phyloP scores from a whole-genome alignment of 1,139 yeast genomes.

The Hemisphaericaspora lyxosophila region DNA sequence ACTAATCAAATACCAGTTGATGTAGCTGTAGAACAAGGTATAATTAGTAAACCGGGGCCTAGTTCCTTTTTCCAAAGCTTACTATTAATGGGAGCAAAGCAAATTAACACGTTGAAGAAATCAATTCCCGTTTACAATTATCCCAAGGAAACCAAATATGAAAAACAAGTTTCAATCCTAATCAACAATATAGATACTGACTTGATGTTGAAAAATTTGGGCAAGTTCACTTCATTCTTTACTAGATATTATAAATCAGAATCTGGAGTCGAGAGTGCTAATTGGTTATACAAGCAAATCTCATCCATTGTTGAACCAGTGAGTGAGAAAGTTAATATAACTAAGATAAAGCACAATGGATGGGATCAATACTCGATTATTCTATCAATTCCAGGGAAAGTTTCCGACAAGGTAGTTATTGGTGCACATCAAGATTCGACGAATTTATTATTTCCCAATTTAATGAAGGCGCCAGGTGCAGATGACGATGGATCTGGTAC shows the following conservation, averaged over 20 bases:
- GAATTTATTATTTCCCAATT: slow-evolving; percentile 69
- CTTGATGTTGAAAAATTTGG: slow-evolving; percentile 53
- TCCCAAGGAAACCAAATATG: slow-evolving; percentile 49
- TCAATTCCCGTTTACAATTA: slow-evolving; percentile 48
- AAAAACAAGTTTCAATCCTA: slow-evolving; percentile 40
- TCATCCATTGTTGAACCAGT: slow-evolving; percentile 43
- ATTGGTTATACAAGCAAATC: slow-evolving; percentile 63
- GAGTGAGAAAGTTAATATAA: slow-evolving; percentile 25
- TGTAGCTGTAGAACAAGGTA: slow-evolving; percentile 32
- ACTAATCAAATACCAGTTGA: slow-evolving; percentile 48
- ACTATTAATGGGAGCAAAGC: slow-evolving; percentile 31
- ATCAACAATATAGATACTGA: slow-evolving; percentile 42
- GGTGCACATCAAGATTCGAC: slow-evolving; percentile 92
- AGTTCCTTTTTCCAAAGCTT: slow-evolving; percentile 16
- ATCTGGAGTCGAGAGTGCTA: slow-evolving; percentile 68
- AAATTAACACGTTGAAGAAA: slow-evolving; percentile 24
- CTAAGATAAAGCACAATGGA: slow-evolving; percentile 34
- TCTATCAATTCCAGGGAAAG: slow-evolving; percentile 41
- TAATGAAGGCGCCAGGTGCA: slow-evolving; percentile 86
- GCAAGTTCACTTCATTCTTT: slow-evolving; percentile 65
- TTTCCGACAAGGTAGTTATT: slow-evolving; percentile 54
- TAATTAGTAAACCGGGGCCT: slow-evolving; percentile 20
- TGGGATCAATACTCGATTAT: slow-evolving; percentile 49
- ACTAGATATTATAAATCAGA: slow-evolving; percentile 81
- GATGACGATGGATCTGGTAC: slow-evolving; percentile 95